phyloP scores from a whole-genome alignment of 2,329 filamentous ascomycete genomes.

The Calonectria hongkongensis region DNA sequence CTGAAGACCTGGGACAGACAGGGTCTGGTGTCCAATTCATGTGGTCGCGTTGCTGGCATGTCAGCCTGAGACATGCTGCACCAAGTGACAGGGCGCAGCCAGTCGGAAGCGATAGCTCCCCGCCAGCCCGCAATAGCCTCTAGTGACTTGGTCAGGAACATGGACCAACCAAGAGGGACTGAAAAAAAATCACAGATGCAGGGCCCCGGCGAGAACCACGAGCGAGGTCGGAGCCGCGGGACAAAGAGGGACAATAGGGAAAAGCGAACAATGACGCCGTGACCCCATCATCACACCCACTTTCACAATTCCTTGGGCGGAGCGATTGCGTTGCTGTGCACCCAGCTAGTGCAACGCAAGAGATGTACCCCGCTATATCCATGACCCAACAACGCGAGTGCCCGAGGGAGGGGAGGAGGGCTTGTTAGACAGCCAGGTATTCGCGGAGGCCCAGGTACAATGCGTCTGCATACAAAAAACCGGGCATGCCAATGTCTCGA shows the following conservation, averaged over 20 bases:
- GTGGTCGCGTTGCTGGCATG: conserved; percentile 38
- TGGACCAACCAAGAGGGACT: conserved; percentile 5
- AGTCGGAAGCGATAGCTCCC: not conserved
- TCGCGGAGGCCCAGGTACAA: not conserved
- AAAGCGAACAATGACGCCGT: conserved; percentile 49
- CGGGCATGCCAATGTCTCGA: conserved; percentile 1
- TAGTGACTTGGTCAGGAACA: conserved; percentile 24
- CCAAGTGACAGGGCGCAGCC: conserved; percentile 25
- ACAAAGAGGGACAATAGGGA: not conserved
- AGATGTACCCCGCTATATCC: conserved; percentile 24
- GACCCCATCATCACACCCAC: conserved; percentile 53
- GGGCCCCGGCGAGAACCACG: not conserved
- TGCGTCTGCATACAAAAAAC: not conserved
- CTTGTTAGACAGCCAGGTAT: conserved; percentile 31
- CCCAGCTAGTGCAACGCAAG: conserved; percentile 15
- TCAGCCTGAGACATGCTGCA: conserved; percentile 46
- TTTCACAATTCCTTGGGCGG: not conserved
- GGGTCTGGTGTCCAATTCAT: conserved; percentile 49
- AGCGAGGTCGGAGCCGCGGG: conserved; percentile 7
- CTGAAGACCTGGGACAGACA: conserved; percentile 25
- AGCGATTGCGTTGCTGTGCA: conserved; percentile 10
- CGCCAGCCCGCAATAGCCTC: conserved; percentile 19
- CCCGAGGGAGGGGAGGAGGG: not conserved
- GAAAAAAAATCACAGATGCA: conserved; percentile 9
- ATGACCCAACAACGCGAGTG: conserved; percentile 1